Base-by-base conservation (phyloP, 2,329 filamentous ascomycete genomes). In the Falciphora oryzae region DNA sequence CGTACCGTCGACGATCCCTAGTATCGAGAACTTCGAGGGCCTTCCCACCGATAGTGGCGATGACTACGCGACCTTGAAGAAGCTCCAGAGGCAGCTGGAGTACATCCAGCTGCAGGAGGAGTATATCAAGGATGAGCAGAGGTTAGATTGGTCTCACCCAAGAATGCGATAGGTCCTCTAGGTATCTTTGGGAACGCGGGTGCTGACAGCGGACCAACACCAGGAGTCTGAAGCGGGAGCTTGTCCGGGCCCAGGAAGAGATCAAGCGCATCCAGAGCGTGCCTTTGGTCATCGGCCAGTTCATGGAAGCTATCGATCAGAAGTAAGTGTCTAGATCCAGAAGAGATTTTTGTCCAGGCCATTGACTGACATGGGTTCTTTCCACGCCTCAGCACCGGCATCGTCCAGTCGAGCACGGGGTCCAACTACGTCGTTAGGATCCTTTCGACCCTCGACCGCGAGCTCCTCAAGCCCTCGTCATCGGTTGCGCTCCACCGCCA, bases 41-140 rank as follows among this genome's bases (percentile, higher is more conserved):
- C 82, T 93, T 67, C 85, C 88, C 22, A 87, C 86, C 65, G 93
- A 97, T 73, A 89, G 88, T 62, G 91, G 88, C 69, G 94, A 98
- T 77, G 94, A 98, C 76, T 99, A 99, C 78, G 92, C 91, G 63
- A 93, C 89, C 57, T 85, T 98, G 78, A 99, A 99, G 84, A 95
- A 96, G 82, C 87, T 98, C 69, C 94, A 99, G 79, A 85, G 94
- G 76, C 93, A 98, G 82, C 82, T 98, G 71, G 95, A 99, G 88
- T 98, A 96, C 78, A 97, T 98, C 76, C 92, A 97, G 79, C 85
- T 99, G 72, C 95, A 99, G 81, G 95, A 99, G 80, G 95, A 99
- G 77, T 99, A 99, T 79, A 99, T 99, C 87, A 99, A 99, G 82
- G 95, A 99, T 87, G 95, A 99, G 83, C 95, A 99, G 81, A 89